Conservation (phyloP, 371 early-diverging fungal species). For the Conidiobolus incongruus region DNA sequence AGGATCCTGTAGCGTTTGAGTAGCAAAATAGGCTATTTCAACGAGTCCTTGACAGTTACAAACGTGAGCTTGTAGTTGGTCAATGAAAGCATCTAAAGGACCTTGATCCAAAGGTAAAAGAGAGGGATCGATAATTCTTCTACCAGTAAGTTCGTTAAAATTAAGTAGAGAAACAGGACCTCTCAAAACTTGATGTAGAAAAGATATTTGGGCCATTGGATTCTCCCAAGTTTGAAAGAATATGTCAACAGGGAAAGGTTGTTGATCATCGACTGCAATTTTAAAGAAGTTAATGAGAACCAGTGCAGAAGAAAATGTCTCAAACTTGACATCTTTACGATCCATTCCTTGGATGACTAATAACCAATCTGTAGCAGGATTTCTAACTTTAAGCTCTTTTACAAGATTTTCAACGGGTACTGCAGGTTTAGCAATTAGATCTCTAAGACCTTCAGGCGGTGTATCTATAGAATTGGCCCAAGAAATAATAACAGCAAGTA, state of each 20-base stretch:
- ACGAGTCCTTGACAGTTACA: constrained; percentile 1
- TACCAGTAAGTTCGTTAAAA: neutral
- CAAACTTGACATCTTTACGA: neutral
- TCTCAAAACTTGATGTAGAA: neutral
- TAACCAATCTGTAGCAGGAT: neutral
- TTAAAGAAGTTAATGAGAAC: neutral
- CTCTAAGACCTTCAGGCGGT: too few species aligned
- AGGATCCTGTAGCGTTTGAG: neutral
- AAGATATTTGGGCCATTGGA: constrained; percentile 1
- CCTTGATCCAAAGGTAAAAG: neutral
- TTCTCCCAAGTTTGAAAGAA: constrained; percentile 3
- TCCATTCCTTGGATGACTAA: neutral
- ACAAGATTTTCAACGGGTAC: too few species aligned
- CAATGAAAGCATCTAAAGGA: neutral
- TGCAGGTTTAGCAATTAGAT: too few species aligned
- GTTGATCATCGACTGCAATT: neutral
- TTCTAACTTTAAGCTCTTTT: too few species aligned
- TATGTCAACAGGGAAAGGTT: neutral
- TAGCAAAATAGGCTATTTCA: neutral
- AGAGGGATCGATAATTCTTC: neutral
- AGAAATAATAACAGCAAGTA: too few species aligned
- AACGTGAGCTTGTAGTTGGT: neutral
- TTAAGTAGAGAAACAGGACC: neutral
- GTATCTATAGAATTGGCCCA: too few species aligned
- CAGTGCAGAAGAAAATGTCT: neutral